These are phyloP conservation scores for Suhomyces sp. DNA, from an alignment of 805 yeast genomes.

Conservation along the genomic window DNA sequence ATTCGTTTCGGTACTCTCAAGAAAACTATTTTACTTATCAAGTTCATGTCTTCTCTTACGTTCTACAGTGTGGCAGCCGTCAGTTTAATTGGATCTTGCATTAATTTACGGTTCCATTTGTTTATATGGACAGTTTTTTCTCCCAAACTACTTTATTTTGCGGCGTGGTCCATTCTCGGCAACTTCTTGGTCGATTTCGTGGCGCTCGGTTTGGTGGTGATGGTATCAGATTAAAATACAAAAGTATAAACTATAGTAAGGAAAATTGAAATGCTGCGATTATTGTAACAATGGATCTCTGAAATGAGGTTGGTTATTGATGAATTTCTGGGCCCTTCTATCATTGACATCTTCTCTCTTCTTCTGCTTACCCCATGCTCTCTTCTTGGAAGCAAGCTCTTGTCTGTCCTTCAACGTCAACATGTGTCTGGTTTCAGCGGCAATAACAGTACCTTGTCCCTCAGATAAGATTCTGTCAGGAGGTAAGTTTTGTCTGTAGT, in stretches of 20 bases:
- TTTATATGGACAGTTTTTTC: constrained; percentile 98
- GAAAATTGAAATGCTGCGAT: neutral
- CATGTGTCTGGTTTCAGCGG: constrained; percentile 53
- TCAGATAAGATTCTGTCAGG: constrained; percentile 43
- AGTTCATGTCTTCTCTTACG: constrained; percentile 37
- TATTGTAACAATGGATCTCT: constrained; percentile 35
- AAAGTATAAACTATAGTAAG: neutral
- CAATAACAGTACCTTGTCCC: constrained; percentile 49
- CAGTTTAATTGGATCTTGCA: constrained; percentile 66
- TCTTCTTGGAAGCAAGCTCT: constrained; percentile 43
- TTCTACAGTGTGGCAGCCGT: constrained; percentile 62
- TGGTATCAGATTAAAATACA: constrained; percentile 1
- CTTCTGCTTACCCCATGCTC: constrained; percentile 58
- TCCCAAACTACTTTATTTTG: constrained; percentile 80
- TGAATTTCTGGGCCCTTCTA: constrained; percentile 61
- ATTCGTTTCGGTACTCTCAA: constrained; percentile 22
- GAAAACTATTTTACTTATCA: constrained; percentile 33
- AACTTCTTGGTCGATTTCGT: constrained; percentile 32
- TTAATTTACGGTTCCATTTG: constrained; percentile 72
- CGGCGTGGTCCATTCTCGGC: constrained; percentile 66
- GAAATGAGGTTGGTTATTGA: constrained; percentile 78
- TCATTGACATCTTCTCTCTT: constrained; percentile 51
- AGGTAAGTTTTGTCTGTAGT: constrained; percentile 43
- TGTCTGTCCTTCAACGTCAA: constrained; percentile 38
- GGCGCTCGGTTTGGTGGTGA: constrained; percentile 3